Percentiles rank a stretch among this genome's conserved stretches.
Evolutionary conservation across 306 rosid genomes (phyloP).

Genomic region (Spatholobus suberectus): DNA sequence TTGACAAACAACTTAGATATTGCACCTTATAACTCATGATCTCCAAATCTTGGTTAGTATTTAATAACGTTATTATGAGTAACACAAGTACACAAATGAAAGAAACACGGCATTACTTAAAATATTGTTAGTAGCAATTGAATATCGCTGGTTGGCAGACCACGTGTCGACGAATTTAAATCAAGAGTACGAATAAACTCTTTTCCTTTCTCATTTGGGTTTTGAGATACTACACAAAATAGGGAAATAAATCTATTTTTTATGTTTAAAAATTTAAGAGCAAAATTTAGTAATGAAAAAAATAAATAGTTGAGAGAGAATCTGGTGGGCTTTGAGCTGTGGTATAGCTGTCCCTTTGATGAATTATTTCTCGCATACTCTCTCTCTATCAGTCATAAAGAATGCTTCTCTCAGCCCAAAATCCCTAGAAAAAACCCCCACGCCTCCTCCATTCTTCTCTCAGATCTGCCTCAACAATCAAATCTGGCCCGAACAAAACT

Average conservation of each 20-base stretch:
- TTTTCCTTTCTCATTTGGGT: not conserved
- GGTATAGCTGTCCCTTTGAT: constrained; percentile 76
- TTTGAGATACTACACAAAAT: not conserved
- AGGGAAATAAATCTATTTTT: not conserved
- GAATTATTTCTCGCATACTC: constrained; percentile 51
- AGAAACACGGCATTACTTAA: not conserved
- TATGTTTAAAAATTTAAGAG: not conserved
- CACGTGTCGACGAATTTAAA: too few relatives aligned
- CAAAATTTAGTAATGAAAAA: not conserved
- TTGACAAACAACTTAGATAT: not conserved
- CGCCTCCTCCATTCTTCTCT: not conserved
- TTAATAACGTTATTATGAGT: not conserved
- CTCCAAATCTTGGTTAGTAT: not conserved
- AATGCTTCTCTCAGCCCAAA: constrained; percentile 44
- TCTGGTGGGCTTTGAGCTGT: constrained; percentile 88
- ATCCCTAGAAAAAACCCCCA: constrained; percentile 61
- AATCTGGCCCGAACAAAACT: not conserved
- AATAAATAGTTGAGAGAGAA: constrained; percentile 41
- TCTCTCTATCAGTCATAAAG: not conserved
- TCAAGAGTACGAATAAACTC: constrained; percentile 1
- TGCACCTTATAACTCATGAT: not conserved
- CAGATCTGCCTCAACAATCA: constrained; percentile 49
- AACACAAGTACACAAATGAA: not conserved
- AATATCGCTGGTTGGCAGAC: not conserved
- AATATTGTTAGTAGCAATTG: not conserved